Evolutionary conservation across 352 stramenopile genomes (phyloP), one percentile per base, ranked within the genome.

Genomic region (Phytopythium kandeliae): DNA sequence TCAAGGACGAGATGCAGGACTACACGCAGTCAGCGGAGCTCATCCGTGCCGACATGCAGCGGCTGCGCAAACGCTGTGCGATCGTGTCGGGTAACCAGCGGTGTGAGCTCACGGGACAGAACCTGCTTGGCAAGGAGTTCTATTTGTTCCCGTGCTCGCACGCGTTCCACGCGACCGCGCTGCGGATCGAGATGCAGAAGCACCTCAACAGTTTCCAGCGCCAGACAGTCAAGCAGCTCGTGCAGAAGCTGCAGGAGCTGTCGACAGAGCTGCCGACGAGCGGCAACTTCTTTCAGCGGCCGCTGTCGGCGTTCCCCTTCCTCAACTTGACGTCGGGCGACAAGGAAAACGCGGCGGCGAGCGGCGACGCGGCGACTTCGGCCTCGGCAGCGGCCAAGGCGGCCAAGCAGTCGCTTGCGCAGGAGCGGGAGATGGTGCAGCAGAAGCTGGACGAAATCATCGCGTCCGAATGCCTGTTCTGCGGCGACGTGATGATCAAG

Each of bases 141-240:
- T 98, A 98, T 50, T 62, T 97, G 26, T 98, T 98, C 67, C 92
- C 92, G 24, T 98, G 92, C 70, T 89, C 79, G 17, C 93, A 98
- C 59, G 89, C 89, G 25, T 98, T 98, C 61, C 92, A 97, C 56
- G 83, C 85, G n/a, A 72, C 78, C 28, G 95, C 90, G 36, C 57
- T 98, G 49, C 65, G 89, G 12, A 72, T 88, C 46, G 86, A 96
- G 42, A 94, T 97, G 78, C 81, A 88, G 55, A 92, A 93, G 51
- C 79, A 96, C 43, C 52, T 92, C 6, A 92, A 91, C 57, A 92
- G 78, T 65, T 91, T 92, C 62, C 84, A 95, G 69, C 77, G 79
- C 21, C 83, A 96, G 60, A 96, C 85, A 0, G 82, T 95, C 6
- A 96, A 96, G 57, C 85, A 94, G 65, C 70, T 95, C 10, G 74